Evolutionary conservation across 208 protist genomes (phyloP).

Genomic region (Jaenimonas drosophilae): DNA sequence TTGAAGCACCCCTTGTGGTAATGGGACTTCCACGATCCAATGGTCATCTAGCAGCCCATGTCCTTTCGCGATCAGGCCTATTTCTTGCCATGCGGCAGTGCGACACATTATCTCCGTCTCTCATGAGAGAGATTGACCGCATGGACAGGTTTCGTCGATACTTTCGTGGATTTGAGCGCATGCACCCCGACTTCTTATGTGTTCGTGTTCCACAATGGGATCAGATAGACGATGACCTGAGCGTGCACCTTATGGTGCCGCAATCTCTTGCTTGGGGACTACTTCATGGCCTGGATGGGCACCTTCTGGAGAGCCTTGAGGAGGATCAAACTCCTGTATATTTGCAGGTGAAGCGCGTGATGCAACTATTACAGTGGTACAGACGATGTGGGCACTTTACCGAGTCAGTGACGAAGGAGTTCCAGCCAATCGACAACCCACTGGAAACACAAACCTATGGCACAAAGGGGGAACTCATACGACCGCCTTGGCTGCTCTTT

Average conservation of each 20-base stretch:
- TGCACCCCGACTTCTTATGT: slow-evolving; percentile 69
- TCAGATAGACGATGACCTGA: slow-evolving; percentile 82
- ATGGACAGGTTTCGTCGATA: slow-evolving; percentile 29
- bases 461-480: slow-evolving; percentile 42
- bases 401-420: slow-evolving; percentile 46
- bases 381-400: slow-evolving; percentile 76
- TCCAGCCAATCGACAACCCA: slow-evolving; percentile 71
- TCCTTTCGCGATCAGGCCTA: slow-evolving; percentile 69
- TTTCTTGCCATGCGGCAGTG: slow-evolving; percentile 66
- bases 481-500: slow-evolving; percentile 74
- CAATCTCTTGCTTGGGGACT: slow-evolving; percentile 83
- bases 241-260: slow-evolving; percentile 76
- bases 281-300: slow-evolving; percentile 83
- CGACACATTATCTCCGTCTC: slow-evolving; percentile 62
- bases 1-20: slow-evolving; percentile 60
- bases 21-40: slow-evolving; percentile 83
- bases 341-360: slow-evolving; percentile 46
- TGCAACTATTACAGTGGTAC: slow-evolving; percentile 86
- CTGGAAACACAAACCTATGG: slow-evolving; percentile 76
- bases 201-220: slow-evolving; percentile 39
- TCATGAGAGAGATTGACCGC: slow-evolving; percentile 61
- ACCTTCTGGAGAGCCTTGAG: slow-evolving; percentile 80
- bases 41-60: slow-evolving; percentile 80
- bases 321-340: slow-evolving; percentile 77
- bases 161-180: slow-evolving; percentile 37